These are phyloP conservation scores for Serendipita sp. DNA, from an alignment of 768 basidiomycete species.

Conservation along the genomic window DNA sequence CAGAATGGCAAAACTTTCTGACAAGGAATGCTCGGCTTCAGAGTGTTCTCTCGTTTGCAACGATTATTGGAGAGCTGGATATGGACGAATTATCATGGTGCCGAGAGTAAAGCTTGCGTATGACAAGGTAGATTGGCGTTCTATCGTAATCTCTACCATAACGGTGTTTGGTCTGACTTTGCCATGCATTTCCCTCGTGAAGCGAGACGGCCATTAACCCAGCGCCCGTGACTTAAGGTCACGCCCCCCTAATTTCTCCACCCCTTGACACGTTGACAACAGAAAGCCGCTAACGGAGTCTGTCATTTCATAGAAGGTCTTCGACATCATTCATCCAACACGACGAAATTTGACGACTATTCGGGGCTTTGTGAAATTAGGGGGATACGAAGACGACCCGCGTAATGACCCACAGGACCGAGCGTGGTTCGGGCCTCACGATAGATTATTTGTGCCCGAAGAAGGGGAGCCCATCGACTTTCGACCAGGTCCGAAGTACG, in stretches of 20 bases:
- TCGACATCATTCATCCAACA: slow-evolving; percentile 81
- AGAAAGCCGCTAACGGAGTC: neutral
- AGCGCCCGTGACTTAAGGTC: neutral
- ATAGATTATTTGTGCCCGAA: slow-evolving; percentile 80
- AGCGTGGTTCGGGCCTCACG: slow-evolving; percentile 96
- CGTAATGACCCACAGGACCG: slow-evolving; percentile 94
- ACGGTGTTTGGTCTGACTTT: neutral
- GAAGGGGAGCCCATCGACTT: slow-evolving; percentile 69
- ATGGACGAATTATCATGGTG: slow-evolving; percentile 95
- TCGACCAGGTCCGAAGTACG: slow-evolving; percentile 65
- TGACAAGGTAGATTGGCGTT: slow-evolving; percentile 43
- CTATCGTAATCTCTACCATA: neutral
- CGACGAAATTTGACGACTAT: slow-evolving; percentile 92
- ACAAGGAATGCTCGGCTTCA: slow-evolving; percentile 84
- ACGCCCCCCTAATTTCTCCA: neutral
- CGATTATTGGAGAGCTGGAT: slow-evolving; percentile 94
- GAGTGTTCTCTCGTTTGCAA: slow-evolving; percentile 97
- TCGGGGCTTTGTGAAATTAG: slow-evolving; percentile 82
- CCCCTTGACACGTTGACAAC: neutral
- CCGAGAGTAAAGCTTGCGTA: slow-evolving; percentile 94
- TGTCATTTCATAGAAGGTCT: slow-evolving; percentile 53
- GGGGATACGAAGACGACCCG: slow-evolving; percentile 92
- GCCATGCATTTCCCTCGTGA: neutral
- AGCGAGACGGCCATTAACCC: neutral
- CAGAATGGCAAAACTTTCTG: slow-evolving; percentile 81